These are phyloP conservation scores for Halenospora varia DNA, from an alignment of 495 filamentous ascomycete genomes.

Conservation along the genomic window DNA sequence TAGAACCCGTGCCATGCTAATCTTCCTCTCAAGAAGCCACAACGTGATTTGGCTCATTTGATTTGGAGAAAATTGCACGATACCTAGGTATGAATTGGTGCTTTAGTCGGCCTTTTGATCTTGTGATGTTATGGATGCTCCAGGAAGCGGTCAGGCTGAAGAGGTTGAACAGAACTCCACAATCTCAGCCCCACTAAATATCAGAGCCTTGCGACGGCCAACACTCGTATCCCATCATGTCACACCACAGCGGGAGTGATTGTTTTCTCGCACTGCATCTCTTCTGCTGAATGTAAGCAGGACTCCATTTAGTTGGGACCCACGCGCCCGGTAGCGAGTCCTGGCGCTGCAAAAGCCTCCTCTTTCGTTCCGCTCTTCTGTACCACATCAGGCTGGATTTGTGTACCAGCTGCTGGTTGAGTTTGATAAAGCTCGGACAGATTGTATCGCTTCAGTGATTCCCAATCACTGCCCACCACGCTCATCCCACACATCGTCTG, in stretches of 20 bases:
- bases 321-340: background rate
- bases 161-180: no score
- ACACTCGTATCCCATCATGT: no score
- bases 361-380: background rate
- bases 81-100: background rate
- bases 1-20: no score
- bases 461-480: constrained; percentile 66
- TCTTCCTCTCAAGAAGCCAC: no score
- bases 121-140: background rate
- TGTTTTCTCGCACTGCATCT: no score
- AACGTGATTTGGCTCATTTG: no score
- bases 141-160: background rate
- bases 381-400: background rate
- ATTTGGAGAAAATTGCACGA: background rate
- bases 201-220: background rate
- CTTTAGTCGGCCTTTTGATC: background rate
- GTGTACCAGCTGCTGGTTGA: background rate
- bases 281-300: no score
- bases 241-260: no score
- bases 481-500: constrained; percentile 79
- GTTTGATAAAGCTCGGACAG: constrained; percentile 58
- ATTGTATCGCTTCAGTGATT: constrained; percentile 67
- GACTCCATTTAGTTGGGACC: background rate
- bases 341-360: background rate
- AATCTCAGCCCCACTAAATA: no score